Evolutionary conservation across 352 stramenopile species (phyloP).

Genomic region (Thraustochytrium sp.): DNA sequence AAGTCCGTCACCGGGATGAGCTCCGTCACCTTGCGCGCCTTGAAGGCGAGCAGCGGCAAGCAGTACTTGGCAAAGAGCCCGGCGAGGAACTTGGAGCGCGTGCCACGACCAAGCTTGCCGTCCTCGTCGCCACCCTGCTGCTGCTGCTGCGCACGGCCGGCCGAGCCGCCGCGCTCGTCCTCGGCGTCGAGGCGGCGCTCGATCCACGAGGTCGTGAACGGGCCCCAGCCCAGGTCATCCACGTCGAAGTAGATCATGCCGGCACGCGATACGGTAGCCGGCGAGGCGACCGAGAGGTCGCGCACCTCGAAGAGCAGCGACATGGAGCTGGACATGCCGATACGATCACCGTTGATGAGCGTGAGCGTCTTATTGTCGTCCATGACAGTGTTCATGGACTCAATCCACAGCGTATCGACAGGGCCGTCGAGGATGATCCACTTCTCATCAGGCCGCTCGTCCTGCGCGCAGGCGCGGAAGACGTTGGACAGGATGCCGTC

Average conservation of each 20-base stretch:
- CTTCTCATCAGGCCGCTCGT: conserved; percentile 75
- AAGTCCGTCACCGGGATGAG: conserved; percentile 85
- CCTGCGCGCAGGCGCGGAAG: conserved; percentile 86
- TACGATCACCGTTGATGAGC: conserved; percentile 88
- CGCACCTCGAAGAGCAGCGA: conserved; percentile 90
- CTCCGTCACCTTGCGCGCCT: conserved; percentile 65
- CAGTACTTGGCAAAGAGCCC: conserved; percentile 88
- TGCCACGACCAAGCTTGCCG: conserved; percentile 44
- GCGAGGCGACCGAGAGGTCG: conserved; percentile 88
- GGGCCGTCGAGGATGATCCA: conserved; percentile 93
- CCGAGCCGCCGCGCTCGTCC: conserved; percentile 11
- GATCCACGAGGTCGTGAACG: conserved; percentile 88
- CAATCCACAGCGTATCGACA: conserved; percentile 92
- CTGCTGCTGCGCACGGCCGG: conserved; percentile 54
- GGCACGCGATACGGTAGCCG: conserved; percentile 86
- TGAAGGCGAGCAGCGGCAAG: conserved; percentile 74
- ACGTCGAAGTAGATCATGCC: conserved; percentile 95
- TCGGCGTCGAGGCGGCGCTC: neutral
- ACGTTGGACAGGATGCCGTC: conserved; percentile 87
- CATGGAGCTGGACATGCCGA: conserved; percentile 81
- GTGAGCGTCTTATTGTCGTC: conserved; percentile 93
- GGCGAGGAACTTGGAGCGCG: conserved; percentile 51
- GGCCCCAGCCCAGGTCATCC: conserved; percentile 87
- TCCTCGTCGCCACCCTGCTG: conserved; percentile 42
- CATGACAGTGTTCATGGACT: conserved; percentile 97